Evolutionary conservation across 2,329 filamentous ascomycete species (phyloP).

Genomic region (Phialophora expanda): DNA sequence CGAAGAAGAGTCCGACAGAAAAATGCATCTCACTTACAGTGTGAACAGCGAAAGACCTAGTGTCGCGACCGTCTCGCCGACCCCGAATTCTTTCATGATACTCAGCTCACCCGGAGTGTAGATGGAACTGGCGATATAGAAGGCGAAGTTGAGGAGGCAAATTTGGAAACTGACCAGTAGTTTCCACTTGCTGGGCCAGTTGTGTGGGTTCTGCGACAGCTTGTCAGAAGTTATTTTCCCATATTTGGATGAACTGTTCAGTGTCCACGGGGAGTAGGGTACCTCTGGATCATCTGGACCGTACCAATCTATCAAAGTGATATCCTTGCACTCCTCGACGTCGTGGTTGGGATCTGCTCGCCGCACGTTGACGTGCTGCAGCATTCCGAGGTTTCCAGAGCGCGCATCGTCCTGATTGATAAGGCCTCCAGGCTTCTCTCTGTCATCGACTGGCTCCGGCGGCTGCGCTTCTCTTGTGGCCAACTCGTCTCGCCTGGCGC

Average conservation of each 20-base stretch:
- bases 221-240: background rate
- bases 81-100: conserved; percentile 53
- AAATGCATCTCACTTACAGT: conserved; percentile 41
- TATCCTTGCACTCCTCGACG: conserved; percentile 11
- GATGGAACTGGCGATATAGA: conserved; percentile 59
- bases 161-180: conserved; percentile 40
- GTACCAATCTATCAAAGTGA: conserved; percentile 21
- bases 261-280: background rate
- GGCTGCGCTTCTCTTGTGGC: background rate
- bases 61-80: conserved; percentile 52
- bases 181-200: conserved; percentile 5
- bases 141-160: conserved; percentile 54
- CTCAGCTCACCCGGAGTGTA: conserved; percentile 53
- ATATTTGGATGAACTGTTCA: background rate
- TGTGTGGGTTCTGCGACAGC: conserved; percentile 11
- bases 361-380: background rate
- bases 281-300: conserved; percentile 20
- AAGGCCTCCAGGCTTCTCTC: background rate
- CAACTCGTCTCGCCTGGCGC: background rate
- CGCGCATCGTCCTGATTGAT: background rate
- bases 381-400: background rate
- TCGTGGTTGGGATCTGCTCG: background rate
- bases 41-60: conserved; percentile 59
- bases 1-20: background rate
- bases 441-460: background rate